Evolutionary conservation across 2,329 filamentous ascomycete genomes (phyloP).

Genomic region (Pestalotiopsis sp.): DNA sequence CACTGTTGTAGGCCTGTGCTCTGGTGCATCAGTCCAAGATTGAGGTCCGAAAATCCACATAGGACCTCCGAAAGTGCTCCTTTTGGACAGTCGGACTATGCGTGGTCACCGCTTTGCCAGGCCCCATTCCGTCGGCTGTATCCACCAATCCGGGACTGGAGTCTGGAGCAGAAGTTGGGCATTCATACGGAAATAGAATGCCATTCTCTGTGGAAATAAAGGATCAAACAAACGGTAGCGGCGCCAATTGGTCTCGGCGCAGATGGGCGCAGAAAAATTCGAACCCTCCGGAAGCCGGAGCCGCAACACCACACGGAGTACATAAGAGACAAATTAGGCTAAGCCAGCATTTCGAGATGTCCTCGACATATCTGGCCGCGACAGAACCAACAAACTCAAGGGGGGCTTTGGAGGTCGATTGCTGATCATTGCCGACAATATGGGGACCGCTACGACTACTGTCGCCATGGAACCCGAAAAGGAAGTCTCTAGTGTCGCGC

Average conservation of each 20-base stretch:
- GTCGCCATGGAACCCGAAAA: background rate
- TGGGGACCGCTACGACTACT: background rate
- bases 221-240: background rate
- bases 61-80: background rate
- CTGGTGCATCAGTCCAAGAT: background rate
- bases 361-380: background rate
- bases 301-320: background rate
- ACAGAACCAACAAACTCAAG: background rate
- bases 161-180: background rate
- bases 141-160: background rate
- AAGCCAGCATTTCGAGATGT: background rate
- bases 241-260: background rate
- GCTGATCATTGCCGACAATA: background rate
- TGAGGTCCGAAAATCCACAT: background rate
- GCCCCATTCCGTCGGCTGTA: background rate
- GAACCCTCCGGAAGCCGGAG: conserved; percentile 4
- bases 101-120: background rate
- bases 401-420: background rate
- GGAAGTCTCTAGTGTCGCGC: background rate
- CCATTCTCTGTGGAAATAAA: background rate
- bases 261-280: background rate
- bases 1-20: background rate
- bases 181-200: background rate
- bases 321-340: background rate
- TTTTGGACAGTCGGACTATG: too few relatives aligned